Percentiles rank a stretch among this genome's conserved stretches.
Conservation (phyloP, 768 basidiomycete genomes). For the Hypholoma fasciculare region DNA sequence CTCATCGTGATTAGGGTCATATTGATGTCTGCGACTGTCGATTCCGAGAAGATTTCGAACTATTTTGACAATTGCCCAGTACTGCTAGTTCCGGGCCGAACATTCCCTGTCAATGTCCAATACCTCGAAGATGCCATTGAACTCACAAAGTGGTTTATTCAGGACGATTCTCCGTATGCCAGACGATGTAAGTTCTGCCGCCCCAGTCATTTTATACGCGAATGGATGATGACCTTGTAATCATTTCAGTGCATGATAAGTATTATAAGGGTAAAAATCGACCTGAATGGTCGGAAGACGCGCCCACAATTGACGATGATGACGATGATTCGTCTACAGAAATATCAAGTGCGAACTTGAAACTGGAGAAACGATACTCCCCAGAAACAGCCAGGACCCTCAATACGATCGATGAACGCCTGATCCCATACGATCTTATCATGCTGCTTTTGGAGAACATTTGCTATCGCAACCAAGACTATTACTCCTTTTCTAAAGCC, state of each 20-base stretch:
- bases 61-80: conserved; percentile 89
- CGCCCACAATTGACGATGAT: conserved; percentile 59
- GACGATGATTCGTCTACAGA: conserved; percentile 48
- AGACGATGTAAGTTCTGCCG: conserved; percentile 51
- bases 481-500: conserved; percentile 68
- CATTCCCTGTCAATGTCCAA: conserved; percentile 85
- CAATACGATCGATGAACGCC: conserved; percentile 82
- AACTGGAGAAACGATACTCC: conserved; percentile 82
- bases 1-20: conserved; percentile 59
- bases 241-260: conserved; percentile 54
- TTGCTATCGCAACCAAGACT: conserved; percentile 64
- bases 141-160: conserved; percentile 73
- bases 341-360: conserved; percentile 39
- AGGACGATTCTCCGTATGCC: conserved; percentile 81
- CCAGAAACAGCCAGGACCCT: conserved; percentile 71
- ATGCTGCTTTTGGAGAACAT: conserved; percentile 78
- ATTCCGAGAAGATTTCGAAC: conserved; percentile 84
- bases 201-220: background rate
- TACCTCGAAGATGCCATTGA: conserved; percentile 94
- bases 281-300: conserved; percentile 82
- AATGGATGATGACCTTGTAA: background rate
- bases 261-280: conserved; percentile 61
- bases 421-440: conserved; percentile 92
- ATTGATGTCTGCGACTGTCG: conserved; percentile 96
- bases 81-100: conserved; percentile 89